Evolutionary conservation across 129 eudicot genomes (phyloP).

Genomic region (Daucus carota): DH1_v3.0 NC_030389.2:3461501-3462000

Average conservation of each 20-base stretch:
- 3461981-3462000: constrained; percentile 57
- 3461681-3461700: constrained; percentile 24
- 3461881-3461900: constrained; percentile 50
- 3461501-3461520: no score
- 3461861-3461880: constrained; percentile 38
- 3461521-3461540: no score
- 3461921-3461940: constrained; percentile 73
- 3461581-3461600: no score
- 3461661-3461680: constrained; percentile 50
- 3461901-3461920: constrained; percentile 70
- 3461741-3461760: constrained; percentile 79
- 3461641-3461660: constrained; percentile 49
- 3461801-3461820: constrained; percentile 60
- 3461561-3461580: no score
- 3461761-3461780: constrained; percentile 64
- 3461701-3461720: constrained; percentile 71
- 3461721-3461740: constrained; percentile 54
- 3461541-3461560: no score
- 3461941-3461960: constrained; percentile 56
- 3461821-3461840: constrained; percentile 78
- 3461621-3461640: constrained; percentile 34
- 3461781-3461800: constrained; percentile 19
- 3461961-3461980: constrained; percentile 43
- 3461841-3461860: constrained; percentile 71
- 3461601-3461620: no score